Base-by-base conservation (phyloP, 2,329 filamentous ascomycete genomes). In the Lasiodiplodia citricola region DNA sequence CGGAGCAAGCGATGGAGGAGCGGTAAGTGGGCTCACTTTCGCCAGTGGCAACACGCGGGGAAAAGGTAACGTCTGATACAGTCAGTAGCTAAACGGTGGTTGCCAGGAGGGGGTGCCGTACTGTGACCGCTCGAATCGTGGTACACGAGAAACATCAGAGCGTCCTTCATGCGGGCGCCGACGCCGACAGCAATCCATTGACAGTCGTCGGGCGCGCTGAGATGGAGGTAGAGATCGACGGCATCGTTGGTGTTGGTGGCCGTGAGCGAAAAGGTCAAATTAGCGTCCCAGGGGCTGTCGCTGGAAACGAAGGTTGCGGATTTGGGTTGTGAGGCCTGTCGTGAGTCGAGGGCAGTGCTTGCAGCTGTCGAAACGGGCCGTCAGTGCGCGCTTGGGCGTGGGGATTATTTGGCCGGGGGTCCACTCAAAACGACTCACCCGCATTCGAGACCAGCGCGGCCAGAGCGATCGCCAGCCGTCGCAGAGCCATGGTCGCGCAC, bases 141-240 rank as follows among this genome's bases (percentile, higher is more conserved):
- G 78, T 90, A 89, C n/a, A 84, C 77, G 73, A 89, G 82, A 55
- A 88, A 81, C 68, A 87, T 84, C 28, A 89, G 79, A 8, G 86
- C 82, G 3, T 80, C 77, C 83, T 88, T 88, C 72, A 83, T 81
- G 57, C 82, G 72, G 68, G 80, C 82, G 56, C 87, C 87, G 47
- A 88, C 81, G 44, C 87, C 87, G 52, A 89, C 76, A 68, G 84
- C 86, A 52, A 83, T 83, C 86, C 86, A 90, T 44, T 84, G 82
- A 47, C 81, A 77, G 11, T 75, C 74, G 47, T 75, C 78, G 37
- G 83, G 80, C 50, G 85, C 83, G 69, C 84, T 82, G 18, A 89
- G 72, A n/a, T 83, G 83, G 75, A 89, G 87, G 78, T 83, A 88
- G 50, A 88, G 74, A 72, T 87, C 77, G 58, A 47, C 23, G 21